These are phyloP conservation scores for Penicillium psychrofluorescens DNA, from an alignment of 495 filamentous ascomycete species.

Conservation along the genomic window DNA sequence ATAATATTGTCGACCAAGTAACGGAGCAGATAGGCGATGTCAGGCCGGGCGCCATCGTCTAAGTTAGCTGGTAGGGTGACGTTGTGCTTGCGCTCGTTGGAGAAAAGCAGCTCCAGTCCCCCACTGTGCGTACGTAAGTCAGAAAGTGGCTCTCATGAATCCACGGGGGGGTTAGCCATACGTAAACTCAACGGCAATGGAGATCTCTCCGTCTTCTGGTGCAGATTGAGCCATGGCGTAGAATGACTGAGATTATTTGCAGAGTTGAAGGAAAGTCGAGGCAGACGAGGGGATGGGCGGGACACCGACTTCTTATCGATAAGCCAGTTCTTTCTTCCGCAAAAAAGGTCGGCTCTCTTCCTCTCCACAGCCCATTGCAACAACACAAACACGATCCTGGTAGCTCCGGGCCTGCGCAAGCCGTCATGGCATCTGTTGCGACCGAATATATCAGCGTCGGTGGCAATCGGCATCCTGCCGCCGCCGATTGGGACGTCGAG, in stretches of 20 bases:
- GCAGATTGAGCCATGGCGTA: slow-evolving; percentile 5
- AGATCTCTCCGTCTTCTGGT: slow-evolving; percentile 18
- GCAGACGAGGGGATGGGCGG: slow-evolving; percentile 1
- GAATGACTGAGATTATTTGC: not conserved
- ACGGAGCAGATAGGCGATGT: slow-evolving; percentile 67
- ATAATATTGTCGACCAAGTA: slow-evolving; percentile 80
- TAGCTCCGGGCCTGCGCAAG: not conserved
- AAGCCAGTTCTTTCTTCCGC: slow-evolving; percentile 25
- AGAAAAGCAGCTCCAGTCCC: slow-evolving; percentile 92
- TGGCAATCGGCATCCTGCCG: slow-evolving; percentile 81
- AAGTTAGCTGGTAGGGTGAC: slow-evolving; percentile 61
- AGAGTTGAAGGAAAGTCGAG: not conserved
- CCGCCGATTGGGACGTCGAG: slow-evolving; percentile 79
- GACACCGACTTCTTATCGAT: slow-evolving; percentile 35
- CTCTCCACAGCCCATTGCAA: not conserved
- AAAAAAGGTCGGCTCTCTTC: slow-evolving; percentile 6
- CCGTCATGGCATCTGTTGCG: slow-evolving; percentile 36
- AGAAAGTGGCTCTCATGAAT: slow-evolving; percentile 3
- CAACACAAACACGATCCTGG: not conserved
- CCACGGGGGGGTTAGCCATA: slow-evolving; percentile 27
- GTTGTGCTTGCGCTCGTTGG: slow-evolving; percentile 64
- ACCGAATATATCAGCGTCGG: slow-evolving; percentile 72
- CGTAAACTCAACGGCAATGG: slow-evolving; percentile 70
- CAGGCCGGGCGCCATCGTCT: slow-evolving; percentile 50
- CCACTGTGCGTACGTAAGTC: slow-evolving; percentile 48